These are phyloP conservation scores for Metroxylon sagu DNA, from an alignment of 176 grass and related monocot species.

Conservation along the genomic window DNA sequence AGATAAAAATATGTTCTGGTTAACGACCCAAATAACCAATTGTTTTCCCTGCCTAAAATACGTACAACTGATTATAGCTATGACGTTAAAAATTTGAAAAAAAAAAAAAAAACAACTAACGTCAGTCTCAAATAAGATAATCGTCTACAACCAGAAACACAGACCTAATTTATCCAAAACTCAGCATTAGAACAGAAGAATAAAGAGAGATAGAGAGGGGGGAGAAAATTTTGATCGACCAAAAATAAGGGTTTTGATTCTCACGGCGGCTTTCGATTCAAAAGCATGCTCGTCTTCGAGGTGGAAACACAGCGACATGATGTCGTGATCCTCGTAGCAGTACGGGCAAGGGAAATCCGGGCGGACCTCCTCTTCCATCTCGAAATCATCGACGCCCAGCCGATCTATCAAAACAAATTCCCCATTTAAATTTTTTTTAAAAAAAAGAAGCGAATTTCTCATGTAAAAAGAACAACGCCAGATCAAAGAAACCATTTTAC, in stretches of 20 bases:
- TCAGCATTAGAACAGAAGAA: not conserved
- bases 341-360: conserved; percentile 84
- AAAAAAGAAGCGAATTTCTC: not conserved
- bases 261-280: conserved; percentile 67
- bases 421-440: not conserved
- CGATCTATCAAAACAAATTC: conserved; percentile 43
- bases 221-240: not conserved
- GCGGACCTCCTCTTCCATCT: conserved; percentile 66
- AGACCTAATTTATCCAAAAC: not conserved
- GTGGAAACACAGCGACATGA: conserved; percentile 65
- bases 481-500: not conserved
- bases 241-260: conserved; percentile 7
- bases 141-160: not conserved
- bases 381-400: conserved; percentile 60
- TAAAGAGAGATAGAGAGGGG: not conserved
- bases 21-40: too few species aligned
- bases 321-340: conserved; percentile 97
- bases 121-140: too few species aligned
- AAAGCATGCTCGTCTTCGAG: conserved; percentile 93
- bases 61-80: too few species aligned
- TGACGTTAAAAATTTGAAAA: too few species aligned
- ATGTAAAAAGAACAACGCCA: not conserved
- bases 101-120: too few species aligned
- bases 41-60: too few species aligned
- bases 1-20: too few species aligned